Evolutionary conservation across 176 grass and related monocot species (phyloP).

Genomic region (Eleusine coracana): DNA sequence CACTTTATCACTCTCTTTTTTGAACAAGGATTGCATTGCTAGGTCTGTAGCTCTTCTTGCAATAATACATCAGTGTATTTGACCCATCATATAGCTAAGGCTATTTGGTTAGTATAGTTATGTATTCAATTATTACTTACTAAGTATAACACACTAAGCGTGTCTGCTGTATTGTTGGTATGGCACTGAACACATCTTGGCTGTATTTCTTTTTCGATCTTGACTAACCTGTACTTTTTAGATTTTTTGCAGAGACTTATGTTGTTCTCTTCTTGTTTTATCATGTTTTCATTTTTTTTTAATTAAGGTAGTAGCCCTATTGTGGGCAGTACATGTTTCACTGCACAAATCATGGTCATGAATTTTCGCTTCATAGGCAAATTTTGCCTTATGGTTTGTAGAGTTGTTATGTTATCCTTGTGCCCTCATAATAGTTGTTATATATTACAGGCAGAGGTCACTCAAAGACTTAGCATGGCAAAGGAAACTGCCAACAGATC

Average conservation of each 20-base stretch:
- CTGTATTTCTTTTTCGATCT: constrained; percentile 15
- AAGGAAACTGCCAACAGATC: constrained; percentile 71
- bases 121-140: background rate
- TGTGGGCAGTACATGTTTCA: background rate
- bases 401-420: background rate
- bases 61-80: background rate
- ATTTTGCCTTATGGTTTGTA: background rate
- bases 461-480: constrained; percentile 83
- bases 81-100: background rate
- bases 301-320: background rate
- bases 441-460: constrained; percentile 78
- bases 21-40: constrained; percentile 5
- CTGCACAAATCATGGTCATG: background rate
- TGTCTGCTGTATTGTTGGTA: background rate
- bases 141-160: background rate
- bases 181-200: background rate
- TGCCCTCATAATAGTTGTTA: constrained; percentile 40
- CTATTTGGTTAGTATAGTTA: background rate
- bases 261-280: constrained; percentile 13
- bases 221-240: background rate
- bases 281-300: background rate
- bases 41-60: background rate
- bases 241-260: background rate
- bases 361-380: constrained; percentile 8
- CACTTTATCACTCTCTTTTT: background rate